Base-by-base conservation (phyloP, 164 flowering plant genomes). In the Chimonanthus praecox region DNA sequence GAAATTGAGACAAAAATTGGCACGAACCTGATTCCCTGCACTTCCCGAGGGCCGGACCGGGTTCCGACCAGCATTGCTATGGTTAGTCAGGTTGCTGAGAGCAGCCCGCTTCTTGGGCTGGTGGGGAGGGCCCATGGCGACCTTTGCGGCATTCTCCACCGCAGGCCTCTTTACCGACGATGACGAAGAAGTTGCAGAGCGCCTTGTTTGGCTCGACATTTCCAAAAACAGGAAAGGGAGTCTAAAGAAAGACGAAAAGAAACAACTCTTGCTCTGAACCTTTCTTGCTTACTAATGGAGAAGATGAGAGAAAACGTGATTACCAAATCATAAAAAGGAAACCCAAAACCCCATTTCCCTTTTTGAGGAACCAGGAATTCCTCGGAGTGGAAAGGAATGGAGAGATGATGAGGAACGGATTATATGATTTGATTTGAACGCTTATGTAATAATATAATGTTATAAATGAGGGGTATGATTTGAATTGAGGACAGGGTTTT, bases 21-120 rank as follows among this genome's bases (percentile, higher is more conserved):
- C 68, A 15, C 49, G 33, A 5, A 79, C 81, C 81, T 72, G 76
- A 58, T 64, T 64, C 70, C 74, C 81, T 15, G 20, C 7, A 6
- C 33, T n/a, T 48, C 62, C 63, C 60, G 51, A 15, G 15, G 64
- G 58, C 20, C 74, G 71, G 45, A 63, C 50, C 54, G 72, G 43
- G 66, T 65, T 71, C n/a, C 71, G 73, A 64, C 71, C 46, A 1
- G 16, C 70, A 58, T 63, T 68, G 58, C 9, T 50, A 9, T 78
- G 73, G 72, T 81, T 81, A 6, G 83, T 81, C 11, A 81, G 18
- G 73, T 78, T 81, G 61, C 51, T 47, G 46, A 81, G 79, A 69
- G 83, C 81, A 4, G 80, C 76, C 45, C 83, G 73, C 58, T 78
- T 81, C 83, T 78, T 81, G 4, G 76, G 77, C 69, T 81, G 77